These are phyloP conservation scores for Ophiostoma fasciatum DNA, from an alignment of 2,329 filamentous ascomycete genomes.

Conservation along the genomic window DNA sequence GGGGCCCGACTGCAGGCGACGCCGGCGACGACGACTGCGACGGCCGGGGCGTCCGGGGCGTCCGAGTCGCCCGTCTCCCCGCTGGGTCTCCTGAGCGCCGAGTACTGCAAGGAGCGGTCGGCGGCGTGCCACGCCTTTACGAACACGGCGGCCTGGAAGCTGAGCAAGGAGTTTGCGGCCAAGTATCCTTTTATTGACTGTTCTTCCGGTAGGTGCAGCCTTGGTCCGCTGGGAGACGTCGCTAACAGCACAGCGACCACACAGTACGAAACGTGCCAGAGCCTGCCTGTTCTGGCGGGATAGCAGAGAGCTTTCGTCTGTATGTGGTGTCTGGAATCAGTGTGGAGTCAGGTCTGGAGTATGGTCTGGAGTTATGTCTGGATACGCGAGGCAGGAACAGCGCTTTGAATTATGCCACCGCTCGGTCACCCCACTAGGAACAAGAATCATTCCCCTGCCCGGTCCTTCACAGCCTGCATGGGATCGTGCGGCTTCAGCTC, in stretches of 20 bases:
- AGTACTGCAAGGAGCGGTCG: neutral
- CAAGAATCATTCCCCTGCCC: too few species aligned
- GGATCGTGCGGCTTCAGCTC: neutral
- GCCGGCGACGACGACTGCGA: too few species aligned
- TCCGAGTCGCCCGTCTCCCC: neutral
- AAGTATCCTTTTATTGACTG: neutral
- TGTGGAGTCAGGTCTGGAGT: too few species aligned
- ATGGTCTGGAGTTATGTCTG: too few species aligned
- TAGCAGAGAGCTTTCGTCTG: too few species aligned
- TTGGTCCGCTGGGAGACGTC: neutral
- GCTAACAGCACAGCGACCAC: neutral
- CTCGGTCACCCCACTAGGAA: too few species aligned
- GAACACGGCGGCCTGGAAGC: neutral
- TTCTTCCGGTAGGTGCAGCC: neutral
- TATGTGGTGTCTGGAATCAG: too few species aligned
- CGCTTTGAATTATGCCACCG: too few species aligned
- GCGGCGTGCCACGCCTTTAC: neutral
- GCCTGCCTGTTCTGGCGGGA: too few species aligned
- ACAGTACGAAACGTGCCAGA: neutral
- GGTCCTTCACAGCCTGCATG: neutral
- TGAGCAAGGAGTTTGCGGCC: neutral
- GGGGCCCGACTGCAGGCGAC: too few species aligned
- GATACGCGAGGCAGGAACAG: too few species aligned
- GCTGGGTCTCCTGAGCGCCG: neutral
- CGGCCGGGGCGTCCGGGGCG: too few species aligned